Conservation (phyloP, 768 basidiomycete species). For the Phanerochaete sordida region DNA sequence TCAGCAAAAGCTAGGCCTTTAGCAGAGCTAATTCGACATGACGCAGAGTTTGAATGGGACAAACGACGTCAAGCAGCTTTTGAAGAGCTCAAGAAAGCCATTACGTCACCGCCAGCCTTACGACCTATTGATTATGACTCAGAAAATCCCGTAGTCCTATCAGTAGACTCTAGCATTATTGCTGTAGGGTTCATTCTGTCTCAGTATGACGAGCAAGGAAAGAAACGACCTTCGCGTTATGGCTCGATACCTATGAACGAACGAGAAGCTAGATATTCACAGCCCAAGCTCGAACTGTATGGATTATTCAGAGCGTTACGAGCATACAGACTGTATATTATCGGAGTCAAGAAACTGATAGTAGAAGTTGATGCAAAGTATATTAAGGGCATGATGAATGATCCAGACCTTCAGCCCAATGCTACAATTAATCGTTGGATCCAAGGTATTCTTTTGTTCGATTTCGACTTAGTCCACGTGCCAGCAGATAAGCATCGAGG, state of each 20-base stretch:
- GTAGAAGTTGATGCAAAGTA: slow-evolving; percentile 38
- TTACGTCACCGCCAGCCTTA: slow-evolving; percentile 26
- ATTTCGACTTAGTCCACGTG: slow-evolving; percentile 37
- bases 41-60: slow-evolving; percentile 28
- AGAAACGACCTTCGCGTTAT: slow-evolving; percentile 26
- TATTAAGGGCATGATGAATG: slow-evolving; percentile 40
- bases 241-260: slow-evolving; percentile 33
- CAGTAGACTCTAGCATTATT: slow-evolving; percentile 35
- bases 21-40: slow-evolving; percentile 17
- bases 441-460: slow-evolving; percentile 32
- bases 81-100: slow-evolving; percentile 24
- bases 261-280: slow-evolving; percentile 20
- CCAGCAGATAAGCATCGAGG: slow-evolving; percentile 30
- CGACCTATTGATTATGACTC: slow-evolving; percentile 31
- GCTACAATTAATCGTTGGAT: slow-evolving; percentile 41
- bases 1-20: slow-evolving; percentile 9
- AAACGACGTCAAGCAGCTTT: slow-evolving; percentile 24
- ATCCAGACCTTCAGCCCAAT: slow-evolving; percentile 34
- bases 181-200: slow-evolving; percentile 36
- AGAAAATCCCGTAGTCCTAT: slow-evolving; percentile 25
- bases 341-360: slow-evolving; percentile 27
- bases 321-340: slow-evolving; percentile 21
- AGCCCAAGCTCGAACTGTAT: slow-evolving; percentile 28
- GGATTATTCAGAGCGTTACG: slow-evolving; percentile 21
- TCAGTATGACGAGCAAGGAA: slow-evolving; percentile 23